Base-by-base conservation (phyloP, 768 basidiomycete species). In the Agrocybe pediades region DNA sequence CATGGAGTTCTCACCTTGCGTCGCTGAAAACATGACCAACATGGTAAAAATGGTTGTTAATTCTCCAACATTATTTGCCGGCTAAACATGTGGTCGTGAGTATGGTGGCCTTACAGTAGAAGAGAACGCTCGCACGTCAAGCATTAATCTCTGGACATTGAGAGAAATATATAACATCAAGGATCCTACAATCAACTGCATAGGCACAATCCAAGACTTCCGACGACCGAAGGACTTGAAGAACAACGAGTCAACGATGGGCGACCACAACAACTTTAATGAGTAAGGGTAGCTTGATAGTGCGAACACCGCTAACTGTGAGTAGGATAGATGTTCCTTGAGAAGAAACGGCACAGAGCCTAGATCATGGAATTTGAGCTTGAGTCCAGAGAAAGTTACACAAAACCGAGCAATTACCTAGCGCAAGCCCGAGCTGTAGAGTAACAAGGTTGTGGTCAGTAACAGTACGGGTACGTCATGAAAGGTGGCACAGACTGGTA, bases 161-260 rank as follows among this genome's bases (percentile, higher is more conserved):
- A 82, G 67, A 5, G 90, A 89, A 55, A 92, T 86, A 62, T 85
- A 86, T 30, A 91, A 63, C 89, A 92, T 91, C 54, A 94, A 73
- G 39, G 82, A 77, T 39, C 94, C 97, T 46, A 98, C 90, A 58
- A 94, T 84, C 26, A 87, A 68, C 68, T 99, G 97, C 81, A 99
- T 97, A 41, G 97, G 97, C 57, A 98, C 88, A 61, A 99, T 98
- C 97, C 97, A 99, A 56, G 92, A 95, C 71, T 98, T 99, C 58
- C 97, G 81, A 46, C 97, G 87, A n/a, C 97, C 97, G 57, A 95
- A 60, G 39, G 84, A 87, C 30, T 84, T 73, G 63, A 88, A 76
- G 70, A 89, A 99, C 58, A 89, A 76, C 1, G 96, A 91, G 66
- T 99, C 97, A 50, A 99, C 93, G 56, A 99, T 88, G 47, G 97